A percentile compares a stretch with the other conserved stretches of the same genome.
Conservation (phyloP, 192 early-diverging fungal genomes). For the Dimargaris cristalligena region DNA sequence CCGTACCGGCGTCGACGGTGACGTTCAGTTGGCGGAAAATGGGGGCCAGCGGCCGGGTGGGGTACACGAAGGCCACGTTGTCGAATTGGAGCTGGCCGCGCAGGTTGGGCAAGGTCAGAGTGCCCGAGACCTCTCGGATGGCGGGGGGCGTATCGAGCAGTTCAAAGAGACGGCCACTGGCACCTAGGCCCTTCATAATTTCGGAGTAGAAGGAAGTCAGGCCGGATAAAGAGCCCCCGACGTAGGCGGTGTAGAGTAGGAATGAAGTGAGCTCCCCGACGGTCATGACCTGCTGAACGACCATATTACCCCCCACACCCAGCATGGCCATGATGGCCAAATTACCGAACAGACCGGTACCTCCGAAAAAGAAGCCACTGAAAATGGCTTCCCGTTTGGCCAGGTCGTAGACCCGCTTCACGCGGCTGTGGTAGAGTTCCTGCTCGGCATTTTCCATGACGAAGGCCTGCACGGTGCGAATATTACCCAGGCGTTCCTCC, state of each 20-base stretch:
- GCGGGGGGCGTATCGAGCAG: constrained; percentile 30
- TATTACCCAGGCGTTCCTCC: constrained; percentile 39
- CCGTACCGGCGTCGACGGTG: constrained; percentile 32
- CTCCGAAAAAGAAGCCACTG: constrained; percentile 45
- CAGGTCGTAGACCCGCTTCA: constrained; percentile 21
- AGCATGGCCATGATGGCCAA: constrained; percentile 43
- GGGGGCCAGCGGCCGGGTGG: constrained; percentile 32
- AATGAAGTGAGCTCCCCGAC: constrained; percentile 52
- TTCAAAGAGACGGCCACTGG: constrained; percentile 39
- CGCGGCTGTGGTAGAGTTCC: constrained; percentile 19
- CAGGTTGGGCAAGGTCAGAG: constrained; percentile 14
- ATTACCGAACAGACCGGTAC: constrained; percentile 42
- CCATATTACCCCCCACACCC: constrained; percentile 47
- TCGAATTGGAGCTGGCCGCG: constrained; percentile 35
- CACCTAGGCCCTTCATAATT: constrained; percentile 52
- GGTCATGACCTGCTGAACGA: constrained; percentile 33
- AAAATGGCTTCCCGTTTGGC: constrained; percentile 32
- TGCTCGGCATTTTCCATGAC: constrained; percentile 22
- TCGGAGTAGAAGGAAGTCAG: constrained; percentile 52
- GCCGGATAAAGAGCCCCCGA: constrained; percentile 33
- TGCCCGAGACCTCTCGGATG: background rate
- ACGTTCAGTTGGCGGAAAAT: constrained; percentile 39
- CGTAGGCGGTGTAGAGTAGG: constrained; percentile 50
- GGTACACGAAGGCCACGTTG: constrained; percentile 45
- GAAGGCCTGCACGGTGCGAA: constrained; percentile 35